These are phyloP conservation scores for Dactylellina cionopaga DNA, from an alignment of 2,329 filamentous ascomycete species.

Conservation along the genomic window DNA sequence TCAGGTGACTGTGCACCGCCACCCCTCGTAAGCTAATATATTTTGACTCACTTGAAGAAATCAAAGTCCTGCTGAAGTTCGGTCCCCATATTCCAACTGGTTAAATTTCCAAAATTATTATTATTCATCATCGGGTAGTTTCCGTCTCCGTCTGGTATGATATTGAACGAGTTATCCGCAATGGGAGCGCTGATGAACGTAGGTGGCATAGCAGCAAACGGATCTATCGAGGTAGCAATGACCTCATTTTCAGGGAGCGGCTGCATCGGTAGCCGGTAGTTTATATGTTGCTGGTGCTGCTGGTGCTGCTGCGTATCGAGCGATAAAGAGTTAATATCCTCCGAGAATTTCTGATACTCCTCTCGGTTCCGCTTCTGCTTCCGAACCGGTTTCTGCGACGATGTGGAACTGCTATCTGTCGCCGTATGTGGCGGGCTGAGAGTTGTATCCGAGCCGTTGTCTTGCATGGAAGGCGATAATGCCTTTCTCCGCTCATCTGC, in stretches of 20 bases:
- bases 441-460: constrained; percentile 30
- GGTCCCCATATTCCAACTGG: constrained; percentile 35
- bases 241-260: constrained; percentile 23
- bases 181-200: constrained; percentile 15
- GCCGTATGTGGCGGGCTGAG: constrained; percentile 26
- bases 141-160: constrained; percentile 14
- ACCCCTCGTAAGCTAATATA: too few species aligned
- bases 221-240: constrained; percentile 18
- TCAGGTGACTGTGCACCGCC: too few species aligned
- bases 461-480: constrained; percentile 41
- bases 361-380: constrained; percentile 22
- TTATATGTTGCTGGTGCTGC: too few species aligned
- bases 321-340: constrained; percentile 18
- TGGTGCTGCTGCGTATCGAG: constrained; percentile 14
- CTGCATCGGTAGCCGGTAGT: constrained; percentile 21
- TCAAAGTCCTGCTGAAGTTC: constrained; percentile 36
- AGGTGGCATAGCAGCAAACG: constrained; percentile 2
- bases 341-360: constrained; percentile 8
- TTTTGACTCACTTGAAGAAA: constrained; percentile 34
- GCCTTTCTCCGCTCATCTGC: constrained; percentile 35
- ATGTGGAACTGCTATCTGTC: constrained; percentile 21
- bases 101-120: constrained; percentile 8
- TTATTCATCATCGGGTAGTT: constrained; percentile 22
- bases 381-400: constrained; percentile 20
- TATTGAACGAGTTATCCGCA: constrained; percentile 20